phyloP scores from a whole-genome alignment of 1,139 yeast species.

The Taphrina wiesneri region DNA sequence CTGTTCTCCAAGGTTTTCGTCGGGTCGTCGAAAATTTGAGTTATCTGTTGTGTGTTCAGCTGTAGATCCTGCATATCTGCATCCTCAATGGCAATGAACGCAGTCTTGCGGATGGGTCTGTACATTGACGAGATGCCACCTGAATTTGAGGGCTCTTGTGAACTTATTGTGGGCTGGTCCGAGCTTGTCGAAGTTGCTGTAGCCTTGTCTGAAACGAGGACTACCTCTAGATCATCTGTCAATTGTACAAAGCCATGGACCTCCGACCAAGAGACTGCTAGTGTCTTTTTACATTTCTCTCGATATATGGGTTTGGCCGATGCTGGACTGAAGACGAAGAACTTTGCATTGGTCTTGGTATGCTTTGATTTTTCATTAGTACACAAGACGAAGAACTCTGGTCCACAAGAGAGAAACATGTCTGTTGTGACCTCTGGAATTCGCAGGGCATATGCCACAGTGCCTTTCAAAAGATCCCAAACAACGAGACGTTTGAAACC shows the following conservation, averaged over 20 bases:
- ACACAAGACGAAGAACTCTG: background rate
- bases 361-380: conserved; percentile 17
- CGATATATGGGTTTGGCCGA: conserved; percentile 27
- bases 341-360: conserved; percentile 11
- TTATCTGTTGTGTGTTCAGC: background rate
- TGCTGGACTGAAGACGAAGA: conserved; percentile 19
- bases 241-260: conserved; percentile 4
- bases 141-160: background rate
- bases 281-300: conserved; percentile 17
- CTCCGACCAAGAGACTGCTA: conserved; percentile 5
- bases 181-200: background rate
- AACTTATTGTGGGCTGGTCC: background rate
- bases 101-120: background rate
- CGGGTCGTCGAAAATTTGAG: conserved; percentile 12
- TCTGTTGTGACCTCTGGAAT: conserved; percentile 19
- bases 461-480: conserved; percentile 4
- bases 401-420: background rate
- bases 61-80: conserved; percentile 10
- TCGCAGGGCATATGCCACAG: conserved; percentile 17
- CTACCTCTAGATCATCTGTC: conserved; percentile 5
- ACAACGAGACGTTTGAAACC: conserved; percentile 18
- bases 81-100: background rate
- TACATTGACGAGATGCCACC: background rate
- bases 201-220: background rate
- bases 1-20: background rate